Evolutionary conservation across 2,329 filamentous ascomycete species (phyloP), one percentile per base, ranked within the genome.

Genomic region (Xylariaceae sp.): DNA sequence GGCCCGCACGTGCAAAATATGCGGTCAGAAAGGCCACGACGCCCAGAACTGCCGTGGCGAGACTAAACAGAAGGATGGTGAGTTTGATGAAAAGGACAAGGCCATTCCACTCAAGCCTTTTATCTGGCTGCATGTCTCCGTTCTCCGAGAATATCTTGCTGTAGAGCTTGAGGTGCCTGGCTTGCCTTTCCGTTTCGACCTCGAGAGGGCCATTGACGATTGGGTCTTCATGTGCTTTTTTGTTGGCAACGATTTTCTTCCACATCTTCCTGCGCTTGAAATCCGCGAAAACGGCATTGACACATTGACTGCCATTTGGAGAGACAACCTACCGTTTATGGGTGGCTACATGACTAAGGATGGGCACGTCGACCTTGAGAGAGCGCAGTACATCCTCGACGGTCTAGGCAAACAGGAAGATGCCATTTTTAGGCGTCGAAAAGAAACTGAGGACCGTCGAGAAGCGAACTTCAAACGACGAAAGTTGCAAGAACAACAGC

Each of bases 211-310:
- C 22, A 81, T 97, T 51, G 94, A 97, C 69, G 92, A 97, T 66
- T 97, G 92, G 94, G 90, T 97, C 12, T 97, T 97, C 68, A 94
- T 97, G 84, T 97, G 92, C 72, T 97, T 95, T 73, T 97, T 97
- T 67, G 92, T 97, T 49, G 92, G 92, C 58, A 99, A 99, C 70
- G 95, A 99, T 74, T 99, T 99, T 73, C 74, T 99, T 59, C 94
- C 94, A 44, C 94, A 99, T 76, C 76, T 99, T 51, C 94, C 94
- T n/a, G 95, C 92, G 62, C 78, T 99, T 51, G 94, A 97, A 68
- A 97, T 99, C 67, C 84, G 94, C 53, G 94, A 99, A 65, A 91
- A 96, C 66, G 92, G 92, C 43, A 99, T 99, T 64, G 92, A 99
- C 66, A 95, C 91, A 1, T 76, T 99, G 48, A 95, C 91, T 58